A percentile compares a stretch with the other conserved stretches of the same genome.
Conservation (phyloP, 2,329 filamentous ascomycete species). For the Fusarium papillatum region DNA sequence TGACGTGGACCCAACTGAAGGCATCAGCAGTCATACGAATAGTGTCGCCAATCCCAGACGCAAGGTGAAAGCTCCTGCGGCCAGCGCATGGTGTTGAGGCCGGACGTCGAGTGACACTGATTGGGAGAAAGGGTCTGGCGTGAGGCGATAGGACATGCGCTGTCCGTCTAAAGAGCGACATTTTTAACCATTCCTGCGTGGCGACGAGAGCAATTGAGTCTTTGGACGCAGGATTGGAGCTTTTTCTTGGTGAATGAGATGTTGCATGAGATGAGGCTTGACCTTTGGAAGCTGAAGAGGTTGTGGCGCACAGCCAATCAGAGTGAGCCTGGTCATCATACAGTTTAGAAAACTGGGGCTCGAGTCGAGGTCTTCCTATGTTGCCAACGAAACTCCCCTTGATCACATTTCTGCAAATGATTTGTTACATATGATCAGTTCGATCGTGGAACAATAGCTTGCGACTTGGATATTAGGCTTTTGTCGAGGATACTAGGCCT, state of each 20-base stretch:
- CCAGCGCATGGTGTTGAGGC: conserved; percentile 19
- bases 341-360: neutral
- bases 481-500: neutral
- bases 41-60: conserved; percentile 46
- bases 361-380: neutral
- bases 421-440: neutral
- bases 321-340: conserved; percentile 1
- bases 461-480: neutral
- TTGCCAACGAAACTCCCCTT: neutral
- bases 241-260: conserved; percentile 10
- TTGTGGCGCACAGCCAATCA: conserved; percentile 22
- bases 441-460: neutral
- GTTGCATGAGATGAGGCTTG: conserved; percentile 24
- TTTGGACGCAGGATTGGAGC: conserved; percentile 12
- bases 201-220: conserved; percentile 4
- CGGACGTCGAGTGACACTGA: conserved; percentile 12
- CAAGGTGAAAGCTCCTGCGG: conserved; percentile 51
- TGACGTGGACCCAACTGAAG: conserved; percentile 58
- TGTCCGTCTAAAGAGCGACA: conserved; percentile 34
- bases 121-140: conserved; percentile 18
- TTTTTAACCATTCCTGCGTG: conserved; percentile 24
- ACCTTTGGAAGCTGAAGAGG: conserved; percentile 6
- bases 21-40: conserved; percentile 57
- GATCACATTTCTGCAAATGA: neutral
- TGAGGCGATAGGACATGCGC: conserved; percentile 24